Evolutionary conservation across 345 rosid genomes (phyloP), one percentile per base, ranked within the genome.

Genomic region (Lepidium didymum): DNA sequence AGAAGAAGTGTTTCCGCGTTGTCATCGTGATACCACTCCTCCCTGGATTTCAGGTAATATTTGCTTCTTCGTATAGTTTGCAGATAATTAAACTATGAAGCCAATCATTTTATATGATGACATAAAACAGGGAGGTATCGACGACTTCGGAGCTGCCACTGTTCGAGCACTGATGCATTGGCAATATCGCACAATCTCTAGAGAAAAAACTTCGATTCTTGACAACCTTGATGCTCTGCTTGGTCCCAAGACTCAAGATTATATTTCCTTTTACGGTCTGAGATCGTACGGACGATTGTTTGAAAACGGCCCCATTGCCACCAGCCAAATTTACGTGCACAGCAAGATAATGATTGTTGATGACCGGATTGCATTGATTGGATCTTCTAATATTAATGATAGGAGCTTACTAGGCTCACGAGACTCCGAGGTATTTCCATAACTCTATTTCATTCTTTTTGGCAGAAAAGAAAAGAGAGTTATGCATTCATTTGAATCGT

Each of bases 261-360:
- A 90, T 77, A 93, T 93, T 38, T 90, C 96, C 9, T 90, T 93
- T 56, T 85, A 82, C 35, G 98, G 98, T 67, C 71, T 93, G 61
- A 82, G 98, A 68, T 81, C 97, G 5, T 72, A 93, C 15, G 91
- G 98, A 47, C 80, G 89, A 67, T 81, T 88, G 62, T 84, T 60
- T 16, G 84, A 83, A 7, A 81, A 44, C 1, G 94, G 97, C 62
- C 92, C 87, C 1, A 34, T 90, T 21, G 96, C 94, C 53, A 85
- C 97, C 42, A 93, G 98, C 80, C 98, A 88, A 92, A 85, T 93
- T 44, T 93, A 92, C 65, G 96, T 90, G 78, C 98, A 92, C 62
- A 92, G 98, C 83, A 92, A 92, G 77, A 75, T 92, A 66, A 75
- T 92, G 90, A 88, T 92, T 65, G 66, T 92, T 56, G 96, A 92